phyloP scores from a whole-genome alignment of 129 eudicot genomes.

The Ambrosia trifida region DNA sequence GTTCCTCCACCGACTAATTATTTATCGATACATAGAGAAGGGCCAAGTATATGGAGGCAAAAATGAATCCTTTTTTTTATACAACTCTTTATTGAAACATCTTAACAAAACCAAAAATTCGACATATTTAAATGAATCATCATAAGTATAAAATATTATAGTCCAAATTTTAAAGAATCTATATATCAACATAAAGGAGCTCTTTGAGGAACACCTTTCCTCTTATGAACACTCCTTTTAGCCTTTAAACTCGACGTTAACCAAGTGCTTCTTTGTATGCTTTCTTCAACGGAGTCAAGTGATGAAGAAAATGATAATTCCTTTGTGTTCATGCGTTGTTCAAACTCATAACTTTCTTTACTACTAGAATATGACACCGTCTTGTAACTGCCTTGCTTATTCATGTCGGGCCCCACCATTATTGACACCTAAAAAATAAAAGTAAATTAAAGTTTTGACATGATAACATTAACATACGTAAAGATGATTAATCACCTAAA shows the following conservation, averaged over 20 bases:
- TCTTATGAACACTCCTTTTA: slow-evolving; percentile 44
- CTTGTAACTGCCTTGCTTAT: slow-evolving; percentile 19
- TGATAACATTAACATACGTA: no score
- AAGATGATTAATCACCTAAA: not conserved
- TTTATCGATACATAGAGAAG: slow-evolving; percentile 13
- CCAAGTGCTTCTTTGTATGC: slow-evolving; percentile 34
- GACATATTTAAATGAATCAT: not conserved
- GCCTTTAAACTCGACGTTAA: slow-evolving; percentile 39
- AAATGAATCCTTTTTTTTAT: not conserved
- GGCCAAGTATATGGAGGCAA: not conserved
- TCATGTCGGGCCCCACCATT: slow-evolving; percentile 7
- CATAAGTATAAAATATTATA: not conserved
- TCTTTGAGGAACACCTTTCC: slow-evolving; percentile 62
- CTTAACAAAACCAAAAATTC: not conserved
- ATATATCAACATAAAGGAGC: slow-evolving; percentile 44
- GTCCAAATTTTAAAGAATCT: not conserved
- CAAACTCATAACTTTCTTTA: slow-evolving; percentile 28
- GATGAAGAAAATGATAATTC: slow-evolving; percentile 39
- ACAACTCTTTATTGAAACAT: not conserved
- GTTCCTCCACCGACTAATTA: slow-evolving; percentile 21
- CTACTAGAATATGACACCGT: slow-evolving; percentile 19
- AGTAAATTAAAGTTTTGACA: not conserved
- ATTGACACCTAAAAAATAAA: slow-evolving; percentile 34
- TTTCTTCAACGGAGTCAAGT: slow-evolving; percentile 42
- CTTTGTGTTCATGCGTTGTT: slow-evolving; percentile 14